Conservation (phyloP, 768 basidiomycete species). For the Strobilomyces dryophilus region DNA sequence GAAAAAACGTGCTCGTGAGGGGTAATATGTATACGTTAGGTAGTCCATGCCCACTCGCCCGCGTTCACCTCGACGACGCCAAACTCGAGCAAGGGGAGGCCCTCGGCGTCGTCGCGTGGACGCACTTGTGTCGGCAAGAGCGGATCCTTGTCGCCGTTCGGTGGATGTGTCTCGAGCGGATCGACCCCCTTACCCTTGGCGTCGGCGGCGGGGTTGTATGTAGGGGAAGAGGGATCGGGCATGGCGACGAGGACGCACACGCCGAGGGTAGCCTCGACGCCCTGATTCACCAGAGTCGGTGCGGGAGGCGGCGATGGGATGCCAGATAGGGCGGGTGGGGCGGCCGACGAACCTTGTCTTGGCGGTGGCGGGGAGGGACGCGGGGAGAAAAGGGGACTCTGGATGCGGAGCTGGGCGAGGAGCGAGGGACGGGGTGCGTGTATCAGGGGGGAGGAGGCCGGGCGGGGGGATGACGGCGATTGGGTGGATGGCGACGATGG, state of each 20-base stretch:
- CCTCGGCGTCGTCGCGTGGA: neutral
- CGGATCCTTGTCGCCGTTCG: neutral
- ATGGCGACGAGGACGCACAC: constrained; percentile 22
- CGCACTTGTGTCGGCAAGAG: neutral
- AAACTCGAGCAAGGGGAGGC: constrained; percentile 15
- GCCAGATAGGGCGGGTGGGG: neutral
- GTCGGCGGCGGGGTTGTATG: neutral
- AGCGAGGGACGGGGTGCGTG: neutral
- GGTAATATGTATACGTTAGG: too few relatives aligned
- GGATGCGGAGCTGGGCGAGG: constrained; percentile 11
- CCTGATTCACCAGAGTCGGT: neutral
- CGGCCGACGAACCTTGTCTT: neutral
- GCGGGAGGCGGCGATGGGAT: neutral
- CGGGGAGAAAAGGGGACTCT: neutral
- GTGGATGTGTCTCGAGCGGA: constrained; percentile 5
- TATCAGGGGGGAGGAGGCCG: neutral
- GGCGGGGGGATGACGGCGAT: neutral
- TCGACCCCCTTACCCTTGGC: constrained; percentile 19
- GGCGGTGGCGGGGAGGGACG: neutral
- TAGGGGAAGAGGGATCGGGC: constrained; percentile 13
- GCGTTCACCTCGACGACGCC: constrained; percentile 9
- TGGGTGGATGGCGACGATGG: neutral
- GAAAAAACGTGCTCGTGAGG: neutral
- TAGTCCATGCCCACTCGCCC: constrained; percentile 2
- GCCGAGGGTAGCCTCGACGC: neutral